Conservation (phyloP, 164 flowering plant species). For the Magnolia sinica region DNA sequence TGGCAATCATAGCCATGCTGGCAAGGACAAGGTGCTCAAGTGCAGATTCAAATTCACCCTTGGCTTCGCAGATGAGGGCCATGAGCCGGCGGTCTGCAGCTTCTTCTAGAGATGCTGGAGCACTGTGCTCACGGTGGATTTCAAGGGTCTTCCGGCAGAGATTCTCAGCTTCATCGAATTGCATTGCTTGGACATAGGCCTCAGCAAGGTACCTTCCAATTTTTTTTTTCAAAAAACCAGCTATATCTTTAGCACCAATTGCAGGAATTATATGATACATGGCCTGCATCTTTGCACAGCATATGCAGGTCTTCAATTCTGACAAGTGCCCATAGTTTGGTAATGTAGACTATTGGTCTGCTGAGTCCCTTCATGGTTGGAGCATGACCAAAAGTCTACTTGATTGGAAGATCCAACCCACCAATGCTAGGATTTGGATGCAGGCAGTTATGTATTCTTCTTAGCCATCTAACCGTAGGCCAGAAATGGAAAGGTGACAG, state of each 20-base stretch:
- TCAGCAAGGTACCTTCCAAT: slow-evolving; percentile 82
- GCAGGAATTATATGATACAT: neutral
- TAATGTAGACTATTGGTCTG: neutral
- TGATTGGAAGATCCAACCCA: neutral
- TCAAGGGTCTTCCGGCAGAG: slow-evolving; percentile 87
- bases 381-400: neutral
- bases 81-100: slow-evolving; percentile 96
- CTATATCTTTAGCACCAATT: neutral
- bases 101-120: slow-evolving; percentile 92
- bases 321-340: neutral
- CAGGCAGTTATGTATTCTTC: neutral
- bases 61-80: slow-evolving; percentile 94
- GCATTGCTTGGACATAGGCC: slow-evolving; percentile 97
- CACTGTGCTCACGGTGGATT: slow-evolving; percentile 87
- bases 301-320: neutral
- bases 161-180: slow-evolving; percentile 85
- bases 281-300: neutral
- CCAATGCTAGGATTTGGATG: neutral
- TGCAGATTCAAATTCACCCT: slow-evolving; percentile 86
- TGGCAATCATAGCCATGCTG: slow-evolving; percentile 94
- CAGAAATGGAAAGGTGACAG: neutral
- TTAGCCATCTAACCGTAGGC: neutral
- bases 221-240: neutral
- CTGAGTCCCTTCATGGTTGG: neutral
- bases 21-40: slow-evolving; percentile 99